Evolutionary conservation across 495 filamentous ascomycete genomes (phyloP).

Genomic region (Penicillium alfredii): DNA sequence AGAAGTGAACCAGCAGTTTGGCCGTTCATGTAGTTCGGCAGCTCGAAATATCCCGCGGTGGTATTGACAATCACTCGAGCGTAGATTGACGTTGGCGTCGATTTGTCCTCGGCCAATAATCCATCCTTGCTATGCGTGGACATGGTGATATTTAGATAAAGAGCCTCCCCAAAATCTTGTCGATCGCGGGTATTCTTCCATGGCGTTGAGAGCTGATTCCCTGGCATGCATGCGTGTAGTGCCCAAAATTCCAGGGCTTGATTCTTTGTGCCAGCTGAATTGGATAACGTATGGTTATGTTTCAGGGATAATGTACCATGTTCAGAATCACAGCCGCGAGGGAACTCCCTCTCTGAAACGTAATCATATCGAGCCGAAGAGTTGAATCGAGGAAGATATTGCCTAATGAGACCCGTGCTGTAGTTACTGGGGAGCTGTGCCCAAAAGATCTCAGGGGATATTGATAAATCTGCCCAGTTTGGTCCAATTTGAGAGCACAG

Average conservation of each 20-base stretch:
- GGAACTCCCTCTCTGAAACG: slow-evolving; percentile 15
- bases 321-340: slow-evolving; percentile 11
- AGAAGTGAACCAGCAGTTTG: slow-evolving; percentile 10
- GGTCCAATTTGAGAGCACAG: too few relatives aligned
- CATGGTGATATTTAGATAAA: slow-evolving; percentile 17
- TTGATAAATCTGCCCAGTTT: slow-evolving; percentile 12
- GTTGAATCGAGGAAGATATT: slow-evolving; percentile 28
- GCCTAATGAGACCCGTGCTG: slow-evolving; percentile 21
- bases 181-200: slow-evolving; percentile 23
- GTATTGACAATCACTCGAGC: slow-evolving; percentile 11
- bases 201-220: slow-evolving; percentile 12
- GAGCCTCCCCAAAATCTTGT: slow-evolving; percentile 27
- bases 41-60: slow-evolving; percentile 25
- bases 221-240: slow-evolving; percentile 31
- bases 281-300: slow-evolving; percentile 6
- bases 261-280: slow-evolving; percentile 7
- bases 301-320: slow-evolving; percentile 13
- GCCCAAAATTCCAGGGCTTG: too few relatives aligned
- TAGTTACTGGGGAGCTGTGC: slow-evolving; percentile 14
- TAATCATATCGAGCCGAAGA: slow-evolving; percentile 17
- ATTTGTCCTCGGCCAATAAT: too few relatives aligned
- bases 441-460: slow-evolving; percentile 5
- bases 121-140: neutral
- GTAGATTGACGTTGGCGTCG: too few relatives aligned
- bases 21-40: slow-evolving; percentile 24